Evolutionary conservation across 495 filamentous ascomycete genomes (phyloP).

Genomic region (Penicillium verhagenii): DNA sequence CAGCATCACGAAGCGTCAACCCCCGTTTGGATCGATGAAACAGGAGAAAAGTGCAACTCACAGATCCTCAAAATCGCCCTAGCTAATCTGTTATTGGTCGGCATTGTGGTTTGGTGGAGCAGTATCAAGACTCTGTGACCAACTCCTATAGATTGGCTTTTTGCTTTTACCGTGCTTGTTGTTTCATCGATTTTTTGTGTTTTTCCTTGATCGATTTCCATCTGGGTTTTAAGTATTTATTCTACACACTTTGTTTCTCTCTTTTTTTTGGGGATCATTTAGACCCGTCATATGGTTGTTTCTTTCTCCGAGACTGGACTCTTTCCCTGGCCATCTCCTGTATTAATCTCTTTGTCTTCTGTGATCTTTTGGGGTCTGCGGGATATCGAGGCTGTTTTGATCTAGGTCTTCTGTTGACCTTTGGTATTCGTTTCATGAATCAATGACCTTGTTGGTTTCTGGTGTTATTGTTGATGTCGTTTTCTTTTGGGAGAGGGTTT

Average conservation of each 20-base stretch:
- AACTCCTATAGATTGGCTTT: conserved; percentile 20
- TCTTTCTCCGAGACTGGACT: conserved; percentile 8
- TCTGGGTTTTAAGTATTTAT: conserved; percentile 1
- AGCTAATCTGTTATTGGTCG: neutral
- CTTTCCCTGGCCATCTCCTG: conserved; percentile 12
- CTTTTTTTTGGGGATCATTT: no score
- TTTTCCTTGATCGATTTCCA: conserved; percentile 1
- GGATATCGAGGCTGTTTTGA: conserved; percentile 3
- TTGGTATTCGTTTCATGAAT: conserved; percentile 14
- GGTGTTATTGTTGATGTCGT: conserved; percentile 11
- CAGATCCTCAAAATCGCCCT: neutral
- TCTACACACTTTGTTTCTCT: neutral
- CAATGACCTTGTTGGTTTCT: conserved; percentile 16
- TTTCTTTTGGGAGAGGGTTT: conserved; percentile 3
- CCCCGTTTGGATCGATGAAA: neutral
- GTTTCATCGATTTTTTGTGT: neutral
- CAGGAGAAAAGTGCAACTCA: conserved; percentile 3
- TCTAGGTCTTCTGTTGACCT: neutral
- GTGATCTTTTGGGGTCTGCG: conserved; percentile 11
- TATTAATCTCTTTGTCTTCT: conserved; percentile 24
- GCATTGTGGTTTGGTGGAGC: neutral
- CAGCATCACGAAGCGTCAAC: conserved; percentile 22
- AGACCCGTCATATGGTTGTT: conserved; percentile 19
- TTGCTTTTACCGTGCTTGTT: neutral
- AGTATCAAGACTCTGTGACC: conserved; percentile 2